Percentiles rank a stretch among this genome's conserved stretches.
These are phyloP conservation scores for Kwoniella dejecticola DNA, from an alignment of 768 basidiomycete genomes.

Conservation along the genomic window DNA sequence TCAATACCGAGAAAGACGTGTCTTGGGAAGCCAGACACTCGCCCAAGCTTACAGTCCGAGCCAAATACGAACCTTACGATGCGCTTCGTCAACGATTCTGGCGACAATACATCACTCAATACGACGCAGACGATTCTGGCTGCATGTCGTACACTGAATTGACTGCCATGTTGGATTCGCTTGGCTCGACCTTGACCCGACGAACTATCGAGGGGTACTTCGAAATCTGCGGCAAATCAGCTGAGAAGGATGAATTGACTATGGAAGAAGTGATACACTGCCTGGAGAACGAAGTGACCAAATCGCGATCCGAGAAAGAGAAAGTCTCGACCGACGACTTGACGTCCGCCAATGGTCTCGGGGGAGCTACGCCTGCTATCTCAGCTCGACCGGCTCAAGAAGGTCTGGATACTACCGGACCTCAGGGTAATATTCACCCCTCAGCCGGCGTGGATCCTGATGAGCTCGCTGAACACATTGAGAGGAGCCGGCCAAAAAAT, in stretches of 20 bases:
- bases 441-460: constrained; percentile 61
- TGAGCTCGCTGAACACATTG: constrained; percentile 57
- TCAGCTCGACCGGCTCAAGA: constrained; percentile 53
- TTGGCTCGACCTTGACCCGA: constrained; percentile 84
- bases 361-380: constrained; percentile 54
- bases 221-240: constrained; percentile 66
- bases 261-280: constrained; percentile 78
- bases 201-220: constrained; percentile 83
- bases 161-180: constrained; percentile 92
- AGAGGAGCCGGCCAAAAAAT: constrained; percentile 28
- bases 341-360: constrained; percentile 13
- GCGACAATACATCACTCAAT: constrained; percentile 82
- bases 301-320: constrained; percentile 72
- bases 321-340: constrained; percentile 62
- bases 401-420: constrained; percentile 45
- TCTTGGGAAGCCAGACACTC: constrained; percentile 73
- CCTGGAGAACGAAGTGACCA: constrained; percentile 78
- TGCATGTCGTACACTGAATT: constrained; percentile 79
- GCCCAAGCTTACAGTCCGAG: constrained; percentile 63
- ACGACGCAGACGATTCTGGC: constrained; percentile 80
- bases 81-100: constrained; percentile 88
- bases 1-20: constrained; percentile 66
- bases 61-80: constrained; percentile 93
- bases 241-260: constrained; percentile 69
- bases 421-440: constrained; percentile 61